Conservation (phyloP, 2,329 filamentous ascomycete genomes). For the Myriosclerotinia duriaeana region DNA sequence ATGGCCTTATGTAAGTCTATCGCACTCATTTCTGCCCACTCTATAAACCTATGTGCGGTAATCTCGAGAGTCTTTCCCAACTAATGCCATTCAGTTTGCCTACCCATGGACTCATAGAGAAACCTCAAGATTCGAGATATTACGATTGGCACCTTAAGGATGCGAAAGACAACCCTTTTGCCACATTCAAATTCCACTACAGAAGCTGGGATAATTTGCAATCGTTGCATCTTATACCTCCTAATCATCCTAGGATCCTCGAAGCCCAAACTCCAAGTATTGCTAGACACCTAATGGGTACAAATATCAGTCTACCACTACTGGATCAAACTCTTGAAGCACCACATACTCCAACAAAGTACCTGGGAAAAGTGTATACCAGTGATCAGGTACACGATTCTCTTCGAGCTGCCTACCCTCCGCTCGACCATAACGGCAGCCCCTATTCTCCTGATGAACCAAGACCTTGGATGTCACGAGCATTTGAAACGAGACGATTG, state of each 20-base stretch:
- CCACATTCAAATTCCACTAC: conserved; percentile 57
- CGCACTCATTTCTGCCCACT: not conserved
- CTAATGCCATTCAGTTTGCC: conserved; percentile 46
- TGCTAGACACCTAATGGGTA: conserved; percentile 6
- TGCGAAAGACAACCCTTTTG: conserved; percentile 52
- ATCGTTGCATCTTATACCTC: conserved; percentile 48
- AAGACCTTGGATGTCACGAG: not conserved
- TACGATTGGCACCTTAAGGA: conserved; percentile 56
- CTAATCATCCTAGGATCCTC: conserved; percentile 26
- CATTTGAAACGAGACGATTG: not conserved
- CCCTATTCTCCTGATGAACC: not conserved
- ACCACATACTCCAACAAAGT: conserved; percentile 16
- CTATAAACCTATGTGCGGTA: not conserved
- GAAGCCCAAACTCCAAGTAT: conserved; percentile 13
- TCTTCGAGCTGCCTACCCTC: conserved; percentile 11
- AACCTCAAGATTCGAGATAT: conserved; percentile 51
- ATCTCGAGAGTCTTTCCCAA: not conserved
- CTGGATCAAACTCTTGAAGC: not conserved
- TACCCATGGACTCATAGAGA: conserved; percentile 54
- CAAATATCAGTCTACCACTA: not conserved
- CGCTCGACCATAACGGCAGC: not conserved
- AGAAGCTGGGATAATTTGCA: conserved; percentile 52
- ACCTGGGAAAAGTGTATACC: conserved; percentile 22
- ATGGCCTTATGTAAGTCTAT: conserved; percentile 53
- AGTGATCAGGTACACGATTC: conserved; percentile 23